These are phyloP conservation scores for Hypoxylon lenormandii DNA, from an alignment of 495 filamentous ascomycete species.

Conservation along the genomic window DNA sequence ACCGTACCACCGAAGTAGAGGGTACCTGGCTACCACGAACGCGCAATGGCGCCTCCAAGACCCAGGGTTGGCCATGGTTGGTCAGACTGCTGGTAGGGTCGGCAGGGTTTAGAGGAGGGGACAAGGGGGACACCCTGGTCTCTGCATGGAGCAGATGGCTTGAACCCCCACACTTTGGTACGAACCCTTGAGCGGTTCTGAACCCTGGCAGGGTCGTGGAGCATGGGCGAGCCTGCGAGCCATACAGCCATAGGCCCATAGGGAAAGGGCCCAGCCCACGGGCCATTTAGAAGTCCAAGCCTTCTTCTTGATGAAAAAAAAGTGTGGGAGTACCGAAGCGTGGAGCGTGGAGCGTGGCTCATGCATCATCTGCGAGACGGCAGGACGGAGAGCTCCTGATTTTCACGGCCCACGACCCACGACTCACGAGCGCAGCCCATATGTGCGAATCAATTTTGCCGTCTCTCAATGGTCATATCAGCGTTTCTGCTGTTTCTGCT, in stretches of 20 bases:
- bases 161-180: conserved; percentile 48
- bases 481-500: conserved; percentile 21
- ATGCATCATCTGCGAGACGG: conserved; percentile 21
- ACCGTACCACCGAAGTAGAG: conserved; percentile 41
- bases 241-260: too few relatives aligned
- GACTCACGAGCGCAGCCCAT: neutral
- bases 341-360: conserved; percentile 24
- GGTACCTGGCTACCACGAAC: conserved; percentile 38
- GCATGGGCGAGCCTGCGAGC: too few relatives aligned
- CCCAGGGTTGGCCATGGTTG: too few relatives aligned
- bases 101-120: conserved; percentile 8
- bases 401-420: conserved; percentile 1
- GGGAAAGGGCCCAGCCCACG: conserved; percentile 34
- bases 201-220: conserved; percentile 6
- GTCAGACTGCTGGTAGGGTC: too few relatives aligned
- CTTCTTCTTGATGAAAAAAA: conserved; percentile 33
- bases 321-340: conserved; percentile 6
- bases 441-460: conserved; percentile 18
- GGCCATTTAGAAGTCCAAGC: conserved; percentile 32
- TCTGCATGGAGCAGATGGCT: conserved; percentile 39
- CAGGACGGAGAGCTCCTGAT: conserved; percentile 29
- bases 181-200: conserved; percentile 33
- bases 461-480: conserved; percentile 10
- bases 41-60: conserved; percentile 37
- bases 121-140: conserved; percentile 18